Evolutionary conservation across 495 filamentous ascomycete genomes (phyloP), one percentile per base, ranked within the genome.

Genomic region (Annulohypoxylon bovei): DNA sequence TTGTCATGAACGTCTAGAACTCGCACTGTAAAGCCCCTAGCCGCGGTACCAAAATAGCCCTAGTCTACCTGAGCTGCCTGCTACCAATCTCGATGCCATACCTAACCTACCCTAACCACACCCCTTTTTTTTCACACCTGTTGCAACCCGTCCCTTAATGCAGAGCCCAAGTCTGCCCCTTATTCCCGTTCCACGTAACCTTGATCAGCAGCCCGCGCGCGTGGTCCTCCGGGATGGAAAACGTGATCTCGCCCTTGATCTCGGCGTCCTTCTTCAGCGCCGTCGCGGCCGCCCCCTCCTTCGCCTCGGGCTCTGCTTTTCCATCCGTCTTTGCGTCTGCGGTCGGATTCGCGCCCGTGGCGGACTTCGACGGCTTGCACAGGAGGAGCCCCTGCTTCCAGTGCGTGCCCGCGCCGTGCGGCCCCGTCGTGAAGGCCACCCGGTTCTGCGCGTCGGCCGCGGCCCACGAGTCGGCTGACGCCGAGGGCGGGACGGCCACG

Each of bases 331-430:
- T n/a, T n/a, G n/a, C n/a, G n/a, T n/a, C n/a, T 65, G 62, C 3
- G 28, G 56, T 32, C 30, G 30, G 30, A 3, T 32, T 8, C 49
- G 76, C 70, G 57, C 75, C 78, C 6, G 72, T 73, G 56, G 53
- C 69, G 14, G 52, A 53, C 37, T 75, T 70, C 56, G 77, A 16
- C 0, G 53, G 81, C 32, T 80, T 80, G 57, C 82, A 74, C 22
- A 84, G 66, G 49, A 85, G 71, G 25, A 95, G 86, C 5, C 91
- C 93, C 78, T 96, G 93, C 80, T 90, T 92, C 93, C 93, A 96
- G 81, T 96, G 93, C 23, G 93, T 96, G 67, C 89, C 90, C 75
- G 88, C 89, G 56, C 87, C 87, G 53, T 89, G 88, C 33, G 93
- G 93, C 4, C 92, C 92, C 28, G 93, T 96, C 46, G 91, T 93